Evolutionary conservation across 2,329 filamentous ascomycete genomes (phyloP).

Genomic region (Colletotrichum lindemuthianum): DNA sequence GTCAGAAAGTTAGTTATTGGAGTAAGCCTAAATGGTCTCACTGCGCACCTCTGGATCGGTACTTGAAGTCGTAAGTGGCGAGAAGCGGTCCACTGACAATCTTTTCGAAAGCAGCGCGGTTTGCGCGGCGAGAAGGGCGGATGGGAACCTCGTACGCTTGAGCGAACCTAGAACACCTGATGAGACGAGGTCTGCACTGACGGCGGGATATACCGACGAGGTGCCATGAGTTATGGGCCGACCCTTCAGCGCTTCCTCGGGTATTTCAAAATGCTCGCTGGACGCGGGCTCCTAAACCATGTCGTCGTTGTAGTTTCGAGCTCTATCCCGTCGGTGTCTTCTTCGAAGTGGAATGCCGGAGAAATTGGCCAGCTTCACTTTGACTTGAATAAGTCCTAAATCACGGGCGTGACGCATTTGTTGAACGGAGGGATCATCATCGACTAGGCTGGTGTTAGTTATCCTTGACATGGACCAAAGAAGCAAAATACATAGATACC

Average conservation of each 20-base stretch:
- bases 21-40: neutral
- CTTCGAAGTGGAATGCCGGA: neutral
- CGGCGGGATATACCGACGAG: conserved; percentile 37
- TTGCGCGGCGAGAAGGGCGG: neutral
- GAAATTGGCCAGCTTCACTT: conserved; percentile 26
- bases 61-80: conserved; percentile 44
- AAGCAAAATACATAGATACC: conserved; percentile 35
- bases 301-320: neutral
- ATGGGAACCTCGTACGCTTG: neutral
- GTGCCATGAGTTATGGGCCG: conserved; percentile 46
- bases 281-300: conserved; percentile 10
- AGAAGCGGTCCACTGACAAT: conserved; percentile 38
- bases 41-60: conserved; percentile 42
- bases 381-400: conserved; percentile 43
- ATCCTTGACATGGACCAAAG: neutral
- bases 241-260: conserved; percentile 48
- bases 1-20: neutral
- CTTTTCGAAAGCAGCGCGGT: neutral
- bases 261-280: conserved; percentile 38
- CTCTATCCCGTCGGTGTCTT: neutral
- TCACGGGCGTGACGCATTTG: conserved; percentile 31
- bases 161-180: conserved; percentile 4
- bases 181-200: no score
- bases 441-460: conserved; percentile 28
- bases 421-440: conserved; percentile 37